These are phyloP conservation scores for Paxillus involutus DNA, from an alignment of 768 basidiomycete species.

Conservation along the genomic window DNA sequence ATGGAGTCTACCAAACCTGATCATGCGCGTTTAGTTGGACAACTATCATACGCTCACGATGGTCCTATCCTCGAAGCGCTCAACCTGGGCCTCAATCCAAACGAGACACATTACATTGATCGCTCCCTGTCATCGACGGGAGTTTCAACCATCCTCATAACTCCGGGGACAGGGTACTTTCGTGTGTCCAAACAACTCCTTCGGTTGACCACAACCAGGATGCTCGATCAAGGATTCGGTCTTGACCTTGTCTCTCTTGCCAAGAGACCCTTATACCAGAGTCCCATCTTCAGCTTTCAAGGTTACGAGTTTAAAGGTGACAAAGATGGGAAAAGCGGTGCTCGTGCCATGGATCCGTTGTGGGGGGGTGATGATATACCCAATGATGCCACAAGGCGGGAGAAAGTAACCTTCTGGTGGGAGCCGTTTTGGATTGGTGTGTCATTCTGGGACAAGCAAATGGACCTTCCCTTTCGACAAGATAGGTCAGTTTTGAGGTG, in stretches of 20 bases:
- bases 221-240: slow-evolving; percentile 92
- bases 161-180: slow-evolving; percentile 93
- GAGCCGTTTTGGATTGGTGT: slow-evolving; percentile 85
- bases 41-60: slow-evolving; percentile 85
- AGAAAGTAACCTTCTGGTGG: slow-evolving; percentile 78
- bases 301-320: slow-evolving; percentile 62
- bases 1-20: slow-evolving; percentile 44
- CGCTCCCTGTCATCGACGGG: slow-evolving; percentile 91
- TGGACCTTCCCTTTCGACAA: slow-evolving; percentile 77
- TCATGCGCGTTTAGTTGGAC: slow-evolving; percentile 71
- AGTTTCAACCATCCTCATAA: slow-evolving; percentile 77
- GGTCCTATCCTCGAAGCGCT: slow-evolving; percentile 95
- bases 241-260: slow-evolving; percentile 86
- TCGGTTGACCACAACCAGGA: slow-evolving; percentile 87
- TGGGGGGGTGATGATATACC: slow-evolving; percentile 69
- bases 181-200: slow-evolving; percentile 88
- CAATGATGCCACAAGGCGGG: slow-evolving; percentile 30
- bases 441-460: slow-evolving; percentile 85
- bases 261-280: slow-evolving; percentile 90
- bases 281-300: slow-evolving; percentile 89
- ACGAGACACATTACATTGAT: slow-evolving; percentile 94
- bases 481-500: slow-evolving; percentile 54
- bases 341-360: slow-evolving; percentile 62
- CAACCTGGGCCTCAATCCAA: slow-evolving; percentile 89
- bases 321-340: slow-evolving; percentile 43